These are phyloP conservation scores for Phytophthora nicotianae DNA, from an alignment of 352 stramenopile species.

Conservation along the genomic window DNA sequence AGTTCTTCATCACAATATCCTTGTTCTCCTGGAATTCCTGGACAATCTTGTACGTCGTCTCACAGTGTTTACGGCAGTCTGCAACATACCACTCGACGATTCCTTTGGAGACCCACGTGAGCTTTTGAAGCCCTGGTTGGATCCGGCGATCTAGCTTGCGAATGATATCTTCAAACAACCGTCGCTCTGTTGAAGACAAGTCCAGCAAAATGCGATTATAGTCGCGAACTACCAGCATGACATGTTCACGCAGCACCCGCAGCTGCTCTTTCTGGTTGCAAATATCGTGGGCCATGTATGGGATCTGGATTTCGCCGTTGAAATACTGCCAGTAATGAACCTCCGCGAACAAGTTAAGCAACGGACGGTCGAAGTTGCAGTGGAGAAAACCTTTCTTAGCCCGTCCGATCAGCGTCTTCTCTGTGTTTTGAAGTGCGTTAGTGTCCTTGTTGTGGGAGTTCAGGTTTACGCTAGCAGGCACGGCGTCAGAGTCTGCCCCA, in stretches of 20 bases:
- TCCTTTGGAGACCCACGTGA: slow-evolving; percentile 94
- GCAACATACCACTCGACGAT: slow-evolving; percentile 93
- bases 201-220: slow-evolving; percentile 96
- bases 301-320: slow-evolving; percentile 93
- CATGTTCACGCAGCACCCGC: slow-evolving; percentile 90
- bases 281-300: slow-evolving; percentile 95
- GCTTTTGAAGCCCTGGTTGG: slow-evolving; percentile 91
- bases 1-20: slow-evolving; percentile 86
- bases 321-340: slow-evolving; percentile 93
- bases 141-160: slow-evolving; percentile 94
- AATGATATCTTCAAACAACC: slow-evolving; percentile 95
- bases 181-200: slow-evolving; percentile 87
- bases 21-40: slow-evolving; percentile 92
- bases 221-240: slow-evolving; percentile 95
- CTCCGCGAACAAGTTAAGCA: slow-evolving; percentile 93
- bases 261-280: slow-evolving; percentile 94
- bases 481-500: slow-evolving; percentile 25
- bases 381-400: slow-evolving; percentile 89
- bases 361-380: slow-evolving; percentile 94
- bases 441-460: slow-evolving; percentile 49
- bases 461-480: slow-evolving; percentile 35
- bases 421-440: slow-evolving; percentile 75
- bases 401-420: slow-evolving; percentile 80
- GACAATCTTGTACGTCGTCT: slow-evolving; percentile 89
- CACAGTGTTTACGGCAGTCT: slow-evolving; percentile 90